A percentile compares a stretch with the other conserved stretches of the same genome.
phyloP scores from a whole-genome alignment of 257 asterid genomes.

The Solanum dulcamara region DNA sequence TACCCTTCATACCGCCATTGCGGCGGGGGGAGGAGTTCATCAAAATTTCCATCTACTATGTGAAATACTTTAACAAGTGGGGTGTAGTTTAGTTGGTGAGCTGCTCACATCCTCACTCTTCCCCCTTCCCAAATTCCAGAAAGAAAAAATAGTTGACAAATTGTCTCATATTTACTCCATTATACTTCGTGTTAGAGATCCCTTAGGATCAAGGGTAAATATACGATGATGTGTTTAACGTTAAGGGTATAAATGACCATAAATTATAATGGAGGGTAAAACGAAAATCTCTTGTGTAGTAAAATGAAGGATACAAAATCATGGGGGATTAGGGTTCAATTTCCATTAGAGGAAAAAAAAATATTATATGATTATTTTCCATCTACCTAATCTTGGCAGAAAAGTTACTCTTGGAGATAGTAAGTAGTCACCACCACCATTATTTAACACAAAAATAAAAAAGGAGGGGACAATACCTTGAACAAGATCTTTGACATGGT shows the following conservation, averaged over 20 bases:
- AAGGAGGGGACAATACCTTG: constrained; percentile 17
- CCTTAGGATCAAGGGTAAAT: neutral
- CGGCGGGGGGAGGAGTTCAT: neutral
- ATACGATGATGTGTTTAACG: neutral
- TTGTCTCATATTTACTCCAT: neutral
- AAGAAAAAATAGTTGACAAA: neutral
- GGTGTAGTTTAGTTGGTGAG: neutral
- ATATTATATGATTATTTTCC: neutral
- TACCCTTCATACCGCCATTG: neutral
- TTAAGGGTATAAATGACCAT: neutral
- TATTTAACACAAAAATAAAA: neutral
- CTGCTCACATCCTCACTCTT: neutral
- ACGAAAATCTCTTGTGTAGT: no score
- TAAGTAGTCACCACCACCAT: accelerated
- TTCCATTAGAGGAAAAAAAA: neutral
- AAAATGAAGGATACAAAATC: neutral
- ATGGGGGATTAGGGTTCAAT: neutral
- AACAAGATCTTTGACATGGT: constrained; percentile 48
- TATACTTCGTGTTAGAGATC: neutral
- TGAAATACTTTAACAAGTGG: neutral
- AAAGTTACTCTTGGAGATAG: neutral
- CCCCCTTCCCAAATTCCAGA: neutral
- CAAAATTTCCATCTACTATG: neutral
- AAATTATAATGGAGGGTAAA: neutral
- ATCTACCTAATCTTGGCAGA: neutral